Conservation (phyloP, 371 early-diverging fungal genomes). For the Nematocida sp. region DNA sequence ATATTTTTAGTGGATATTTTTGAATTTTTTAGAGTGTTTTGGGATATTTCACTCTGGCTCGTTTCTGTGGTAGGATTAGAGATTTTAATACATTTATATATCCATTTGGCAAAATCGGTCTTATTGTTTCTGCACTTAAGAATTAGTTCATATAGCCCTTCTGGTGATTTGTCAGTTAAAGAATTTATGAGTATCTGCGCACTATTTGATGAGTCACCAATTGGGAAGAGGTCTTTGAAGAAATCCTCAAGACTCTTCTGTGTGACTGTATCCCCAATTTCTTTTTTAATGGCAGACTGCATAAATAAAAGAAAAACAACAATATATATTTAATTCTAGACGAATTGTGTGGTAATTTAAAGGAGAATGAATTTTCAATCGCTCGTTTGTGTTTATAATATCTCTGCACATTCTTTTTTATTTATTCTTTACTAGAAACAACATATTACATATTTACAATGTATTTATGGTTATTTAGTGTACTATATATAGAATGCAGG, state of each 20-base stretch:
- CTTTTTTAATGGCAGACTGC: slow-evolving; percentile 15
- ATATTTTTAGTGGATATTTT: not conserved
- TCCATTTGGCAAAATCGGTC: slow-evolving; percentile 39
- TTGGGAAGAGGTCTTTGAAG: slow-evolving; percentile 35
- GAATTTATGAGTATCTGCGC: not conserved
- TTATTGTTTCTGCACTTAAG: slow-evolving; percentile 33
- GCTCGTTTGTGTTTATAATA: too few relatives aligned
- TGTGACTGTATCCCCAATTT: slow-evolving; percentile 1
- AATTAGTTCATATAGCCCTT: slow-evolving; percentile 2
- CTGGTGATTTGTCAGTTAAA: not conserved
- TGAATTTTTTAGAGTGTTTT: too few relatives aligned
- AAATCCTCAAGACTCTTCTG: not conserved
- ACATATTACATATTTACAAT: too few relatives aligned
- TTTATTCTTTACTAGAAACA: too few relatives aligned
- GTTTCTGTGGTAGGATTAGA: not conserved
- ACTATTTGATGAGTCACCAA: slow-evolving; percentile 10
- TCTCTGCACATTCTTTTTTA: too few relatives aligned
- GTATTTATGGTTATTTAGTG: too few relatives aligned
- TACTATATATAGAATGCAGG: too few relatives aligned
- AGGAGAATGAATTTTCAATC: too few relatives aligned
- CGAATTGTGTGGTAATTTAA: too few relatives aligned
- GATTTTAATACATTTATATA: slow-evolving; percentile 13
- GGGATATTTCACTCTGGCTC: not conserved
- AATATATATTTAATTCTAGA: not conserved
- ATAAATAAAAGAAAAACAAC: slow-evolving; percentile 18